Evolutionary conservation across 176 grass and related monocot genomes (phyloP).

Genomic region (Eremochloa ophiuroides): DNA sequence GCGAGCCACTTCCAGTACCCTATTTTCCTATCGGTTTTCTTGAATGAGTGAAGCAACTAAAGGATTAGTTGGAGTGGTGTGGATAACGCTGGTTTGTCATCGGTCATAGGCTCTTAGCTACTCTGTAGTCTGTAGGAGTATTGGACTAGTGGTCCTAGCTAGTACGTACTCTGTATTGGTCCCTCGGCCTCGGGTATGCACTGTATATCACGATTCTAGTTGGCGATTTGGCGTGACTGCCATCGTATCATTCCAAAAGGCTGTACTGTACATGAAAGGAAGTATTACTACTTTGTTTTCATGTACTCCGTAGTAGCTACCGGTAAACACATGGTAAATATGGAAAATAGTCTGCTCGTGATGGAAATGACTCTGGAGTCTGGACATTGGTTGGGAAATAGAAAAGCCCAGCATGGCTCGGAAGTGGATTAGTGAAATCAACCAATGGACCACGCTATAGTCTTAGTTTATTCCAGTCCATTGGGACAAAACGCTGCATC

Average conservation of each 20-base stretch:
- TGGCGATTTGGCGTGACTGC: slow-evolving; percentile 2
- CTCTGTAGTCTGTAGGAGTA: too few species aligned
- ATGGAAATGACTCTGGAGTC: background rate
- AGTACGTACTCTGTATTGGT: background rate
- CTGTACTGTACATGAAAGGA: background rate
- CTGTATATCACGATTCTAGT: background rate
- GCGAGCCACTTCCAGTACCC: background rate
- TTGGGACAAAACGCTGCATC: background rate
- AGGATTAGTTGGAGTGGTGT: background rate
- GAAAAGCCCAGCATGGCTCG: background rate
- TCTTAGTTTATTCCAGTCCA: slow-evolving; percentile 12
- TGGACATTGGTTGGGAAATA: background rate
- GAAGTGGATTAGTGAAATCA: background rate
- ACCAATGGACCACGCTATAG: background rate
- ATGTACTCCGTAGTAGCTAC: too few species aligned
- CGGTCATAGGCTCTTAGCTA: slow-evolving; percentile 21
- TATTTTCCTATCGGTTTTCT: slow-evolving; percentile 1
- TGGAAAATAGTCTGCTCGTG: background rate
- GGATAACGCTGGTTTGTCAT: slow-evolving; percentile 7
- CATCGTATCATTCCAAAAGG: background rate
- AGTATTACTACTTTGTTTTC: too few species aligned
- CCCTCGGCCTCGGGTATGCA: background rate
- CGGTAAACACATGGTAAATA: background rate
- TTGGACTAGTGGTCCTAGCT: background rate
- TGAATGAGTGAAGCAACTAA: background rate